Percentiles rank a stretch among this genome's conserved stretches.
phyloP scores from a whole-genome alignment of 2,329 filamentous ascomycete species.

The Bipolaris bicolor region DNA sequence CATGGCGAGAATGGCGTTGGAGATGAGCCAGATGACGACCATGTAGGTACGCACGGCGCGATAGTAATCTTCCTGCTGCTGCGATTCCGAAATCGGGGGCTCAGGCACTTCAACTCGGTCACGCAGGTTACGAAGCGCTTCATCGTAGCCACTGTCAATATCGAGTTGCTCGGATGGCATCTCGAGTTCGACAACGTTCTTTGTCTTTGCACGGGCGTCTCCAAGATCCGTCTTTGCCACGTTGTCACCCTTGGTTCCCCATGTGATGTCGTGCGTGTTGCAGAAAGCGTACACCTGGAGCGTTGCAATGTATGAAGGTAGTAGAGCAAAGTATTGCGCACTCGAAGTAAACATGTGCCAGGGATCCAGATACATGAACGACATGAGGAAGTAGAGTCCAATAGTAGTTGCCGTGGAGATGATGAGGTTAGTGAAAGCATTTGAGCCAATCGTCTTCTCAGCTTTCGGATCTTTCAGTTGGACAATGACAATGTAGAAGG shows the following conservation, averaged over 20 bases:
- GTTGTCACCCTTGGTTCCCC: slow-evolving; percentile 99
- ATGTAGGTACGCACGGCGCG: slow-evolving; percentile 97
- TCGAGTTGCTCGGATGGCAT: slow-evolving; percentile 98
- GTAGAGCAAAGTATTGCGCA: slow-evolving; percentile 87
- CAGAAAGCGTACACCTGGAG: slow-evolving; percentile 98
- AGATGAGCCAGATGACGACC: slow-evolving; percentile 92
- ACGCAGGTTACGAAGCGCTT: slow-evolving; percentile 92
- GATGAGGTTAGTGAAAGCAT: slow-evolving; percentile 93
- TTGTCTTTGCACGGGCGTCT: slow-evolving; percentile 75
- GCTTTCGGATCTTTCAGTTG: slow-evolving; percentile 67
- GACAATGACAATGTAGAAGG: slow-evolving; percentile 85
- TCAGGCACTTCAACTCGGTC: slow-evolving; percentile 84
- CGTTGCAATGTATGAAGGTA: slow-evolving; percentile 95
- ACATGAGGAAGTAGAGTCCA: slow-evolving; percentile 95
- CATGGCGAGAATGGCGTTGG: slow-evolving; percentile 94
- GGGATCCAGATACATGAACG: slow-evolving; percentile 93
- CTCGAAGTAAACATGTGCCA: slow-evolving; percentile 99
- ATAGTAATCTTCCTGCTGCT: slow-evolving; percentile 98
- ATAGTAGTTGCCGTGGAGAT: slow-evolving; percentile 87
- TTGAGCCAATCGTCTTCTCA: slow-evolving; percentile 72
- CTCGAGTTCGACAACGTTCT: slow-evolving; percentile 85
- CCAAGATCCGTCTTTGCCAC: slow-evolving; percentile 91
- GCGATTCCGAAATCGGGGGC: slow-evolving; percentile 69
- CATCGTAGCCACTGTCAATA: slow-evolving; percentile 97
- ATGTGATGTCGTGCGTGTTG: slow-evolving; percentile 98